Evolutionary conservation across 305 asterid species (phyloP).

Genomic region (Fraxinus albicans): DNA sequence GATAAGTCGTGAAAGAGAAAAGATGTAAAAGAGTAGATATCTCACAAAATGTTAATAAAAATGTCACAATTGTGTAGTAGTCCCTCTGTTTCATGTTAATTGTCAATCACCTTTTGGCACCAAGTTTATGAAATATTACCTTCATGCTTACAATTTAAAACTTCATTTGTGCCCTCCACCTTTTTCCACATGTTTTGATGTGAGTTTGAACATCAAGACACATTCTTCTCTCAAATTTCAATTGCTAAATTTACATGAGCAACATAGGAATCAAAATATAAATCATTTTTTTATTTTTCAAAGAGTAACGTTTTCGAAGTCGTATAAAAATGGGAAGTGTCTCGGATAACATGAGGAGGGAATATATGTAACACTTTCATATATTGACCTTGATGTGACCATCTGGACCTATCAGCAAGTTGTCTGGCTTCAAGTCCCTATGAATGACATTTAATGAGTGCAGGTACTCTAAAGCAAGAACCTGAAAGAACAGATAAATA

Average conservation of each 20-base stretch:
- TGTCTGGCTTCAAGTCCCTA: constrained; percentile 98
- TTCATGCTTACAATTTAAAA: not conserved
- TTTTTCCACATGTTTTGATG: not conserved
- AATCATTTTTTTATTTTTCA: not conserved
- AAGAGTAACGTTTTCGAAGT: not conserved
- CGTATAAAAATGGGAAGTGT: not conserved
- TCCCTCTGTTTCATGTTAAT: not conserved
- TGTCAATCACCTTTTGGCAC: not conserved
- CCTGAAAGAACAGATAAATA: constrained; percentile 49
- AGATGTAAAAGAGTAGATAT: not conserved
- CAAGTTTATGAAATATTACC: not conserved
- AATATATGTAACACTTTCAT: constrained; percentile 23
- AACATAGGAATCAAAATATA: not conserved
- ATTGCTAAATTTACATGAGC: not conserved
- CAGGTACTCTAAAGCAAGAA: constrained; percentile 94
- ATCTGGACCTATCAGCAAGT: constrained; percentile 92
- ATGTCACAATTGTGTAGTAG: not conserved
- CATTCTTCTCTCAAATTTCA: not conserved
- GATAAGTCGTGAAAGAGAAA: not conserved
- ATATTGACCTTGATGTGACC: constrained; percentile 96
- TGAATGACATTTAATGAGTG: constrained; percentile 93
- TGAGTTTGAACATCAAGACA: not conserved
- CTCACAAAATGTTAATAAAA: not conserved
- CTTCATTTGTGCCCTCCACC: not conserved
- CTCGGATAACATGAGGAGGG: constrained; percentile 10